Conservation (phyloP, 2,329 filamentous ascomycete species). For the Tolypocladium nubicola region DNA sequence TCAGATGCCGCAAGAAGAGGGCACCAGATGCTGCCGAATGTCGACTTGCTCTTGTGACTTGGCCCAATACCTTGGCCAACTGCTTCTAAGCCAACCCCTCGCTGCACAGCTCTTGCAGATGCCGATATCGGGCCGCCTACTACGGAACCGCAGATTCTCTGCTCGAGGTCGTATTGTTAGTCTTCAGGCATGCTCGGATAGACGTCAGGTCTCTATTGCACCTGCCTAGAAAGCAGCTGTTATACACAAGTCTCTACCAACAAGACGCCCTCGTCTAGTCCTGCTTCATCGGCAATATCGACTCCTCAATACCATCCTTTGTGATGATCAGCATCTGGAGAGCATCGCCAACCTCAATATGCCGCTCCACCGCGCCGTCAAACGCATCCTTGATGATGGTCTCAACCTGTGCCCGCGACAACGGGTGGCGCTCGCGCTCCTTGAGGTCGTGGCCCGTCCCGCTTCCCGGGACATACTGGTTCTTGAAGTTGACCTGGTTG, state of each 20-base stretch:
- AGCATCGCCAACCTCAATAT: slow-evolving; percentile 96
- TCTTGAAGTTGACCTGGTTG: slow-evolving; percentile 99
- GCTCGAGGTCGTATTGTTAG: background rate
- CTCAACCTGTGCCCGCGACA: slow-evolving; percentile 67
- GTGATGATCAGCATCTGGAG: slow-evolving; percentile 95
- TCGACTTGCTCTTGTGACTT: too few relatives aligned
- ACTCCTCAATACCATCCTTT: slow-evolving; percentile 78
- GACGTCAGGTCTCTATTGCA: background rate
- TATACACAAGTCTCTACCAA: slow-evolving; percentile 16
- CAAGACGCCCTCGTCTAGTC: slow-evolving; percentile 45
- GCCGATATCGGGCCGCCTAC: background rate
- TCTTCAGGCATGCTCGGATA: background rate
- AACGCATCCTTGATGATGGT: slow-evolving; percentile 93
- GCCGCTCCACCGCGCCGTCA: slow-evolving; percentile 93
- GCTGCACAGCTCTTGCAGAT: background rate
- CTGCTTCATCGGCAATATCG: slow-evolving; percentile 75
- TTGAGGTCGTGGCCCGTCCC: slow-evolving; percentile 72
- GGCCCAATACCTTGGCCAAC: too few relatives aligned
- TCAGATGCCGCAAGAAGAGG: too few relatives aligned
- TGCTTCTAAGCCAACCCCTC: too few relatives aligned
- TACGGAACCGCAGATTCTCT: background rate
- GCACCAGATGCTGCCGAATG: too few relatives aligned
- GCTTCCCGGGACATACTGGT: slow-evolving; percentile 85
- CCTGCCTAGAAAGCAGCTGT: slow-evolving; percentile 9
- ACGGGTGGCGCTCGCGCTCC: slow-evolving; percentile 57